Percentiles rank a stretch among this genome's conserved stretches.
phyloP scores from a whole-genome alignment of 208 protist species.

The Crithidia acanthocephali region DNA sequence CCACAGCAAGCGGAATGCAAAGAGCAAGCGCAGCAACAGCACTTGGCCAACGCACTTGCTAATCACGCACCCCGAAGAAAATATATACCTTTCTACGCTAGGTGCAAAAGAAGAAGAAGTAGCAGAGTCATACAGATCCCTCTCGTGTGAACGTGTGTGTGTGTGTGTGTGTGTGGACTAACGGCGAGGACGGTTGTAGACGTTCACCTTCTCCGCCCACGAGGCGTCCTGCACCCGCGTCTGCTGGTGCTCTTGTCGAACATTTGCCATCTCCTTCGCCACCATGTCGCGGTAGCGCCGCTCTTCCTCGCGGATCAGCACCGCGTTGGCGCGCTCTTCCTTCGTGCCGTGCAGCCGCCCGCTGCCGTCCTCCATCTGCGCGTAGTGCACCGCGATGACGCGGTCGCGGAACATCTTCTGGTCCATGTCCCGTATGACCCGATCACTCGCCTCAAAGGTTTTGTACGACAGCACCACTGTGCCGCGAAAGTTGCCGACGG shows the following conservation, averaged over 20 bases:
- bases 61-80: too few relatives aligned
- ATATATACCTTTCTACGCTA: too few relatives aligned
- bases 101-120: too few relatives aligned
- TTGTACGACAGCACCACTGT: slow-evolving; percentile 82
- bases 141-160: too few relatives aligned
- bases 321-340: slow-evolving; percentile 80
- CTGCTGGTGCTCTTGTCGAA: slow-evolving; percentile 47
- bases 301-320: slow-evolving; percentile 73
- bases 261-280: slow-evolving; percentile 45
- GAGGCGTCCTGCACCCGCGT: slow-evolving; percentile 55
- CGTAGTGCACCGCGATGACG: slow-evolving; percentile 76
- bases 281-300: slow-evolving; percentile 67
- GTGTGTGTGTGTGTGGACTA: neutral
- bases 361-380: slow-evolving; percentile 83
- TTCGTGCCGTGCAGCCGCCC: slow-evolving; percentile 72
- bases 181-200: slow-evolving; percentile 32
- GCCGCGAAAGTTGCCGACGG: slow-evolving; percentile 78
- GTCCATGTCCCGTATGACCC: slow-evolving; percentile 78
- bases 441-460: slow-evolving; percentile 71
- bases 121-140: too few relatives aligned
- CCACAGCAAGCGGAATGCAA: too few relatives aligned
- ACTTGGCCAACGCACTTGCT: too few relatives aligned
- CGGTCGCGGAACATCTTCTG: slow-evolving; percentile 67
- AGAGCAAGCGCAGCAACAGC: too few relatives aligned
- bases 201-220: slow-evolving; percentile 58